Conservation (phyloP, 192 early-diverging fungal species). For the Coemansia sp. region DNA sequence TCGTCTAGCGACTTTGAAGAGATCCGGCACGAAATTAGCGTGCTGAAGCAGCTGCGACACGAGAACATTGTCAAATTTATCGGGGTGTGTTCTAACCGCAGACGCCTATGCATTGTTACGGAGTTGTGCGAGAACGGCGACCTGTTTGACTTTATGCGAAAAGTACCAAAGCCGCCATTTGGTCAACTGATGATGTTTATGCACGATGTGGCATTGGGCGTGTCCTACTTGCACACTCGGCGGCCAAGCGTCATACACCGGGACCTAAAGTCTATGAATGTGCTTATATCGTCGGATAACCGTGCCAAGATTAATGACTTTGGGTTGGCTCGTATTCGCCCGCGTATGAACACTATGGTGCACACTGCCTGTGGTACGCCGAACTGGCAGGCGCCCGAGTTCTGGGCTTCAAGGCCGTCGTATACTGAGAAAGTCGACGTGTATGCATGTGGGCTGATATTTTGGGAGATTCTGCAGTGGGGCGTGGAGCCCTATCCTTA, state of each 20-base stretch:
- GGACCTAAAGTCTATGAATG: slow-evolving; percentile 78
- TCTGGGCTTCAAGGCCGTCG: slow-evolving; percentile 66
- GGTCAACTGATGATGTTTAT: slow-evolving; percentile 70
- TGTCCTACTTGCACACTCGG: slow-evolving; percentile 69
- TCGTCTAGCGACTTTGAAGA: slow-evolving; percentile 66
- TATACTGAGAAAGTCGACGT: slow-evolving; percentile 73
- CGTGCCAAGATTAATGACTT: slow-evolving; percentile 80
- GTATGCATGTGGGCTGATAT: slow-evolving; percentile 74
- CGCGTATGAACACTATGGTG: slow-evolving; percentile 64
- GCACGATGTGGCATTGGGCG: slow-evolving; percentile 75
- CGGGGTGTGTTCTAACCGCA: slow-evolving; percentile 67
- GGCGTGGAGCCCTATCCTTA: slow-evolving; percentile 68
- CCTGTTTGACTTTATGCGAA: slow-evolving; percentile 72
- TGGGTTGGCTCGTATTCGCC: slow-evolving; percentile 74
- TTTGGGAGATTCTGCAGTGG: slow-evolving; percentile 80
- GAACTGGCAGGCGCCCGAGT: slow-evolving; percentile 82
- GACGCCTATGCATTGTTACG: slow-evolving; percentile 69
- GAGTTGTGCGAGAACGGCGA: slow-evolving; percentile 76
- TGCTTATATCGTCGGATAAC: slow-evolving; percentile 60
- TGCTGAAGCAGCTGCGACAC: slow-evolving; percentile 73
- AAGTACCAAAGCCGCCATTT: slow-evolving; percentile 61
- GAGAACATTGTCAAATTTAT: slow-evolving; percentile 75
- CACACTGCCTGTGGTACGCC: slow-evolving; percentile 79
- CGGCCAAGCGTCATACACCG: slow-evolving; percentile 73
- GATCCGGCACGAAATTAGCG: slow-evolving; percentile 74